A percentile compares a stretch with the other conserved stretches of the same genome.
Conservation (phyloP, 495 filamentous ascomycete species). For the Penicillium chermesinum region DNA sequence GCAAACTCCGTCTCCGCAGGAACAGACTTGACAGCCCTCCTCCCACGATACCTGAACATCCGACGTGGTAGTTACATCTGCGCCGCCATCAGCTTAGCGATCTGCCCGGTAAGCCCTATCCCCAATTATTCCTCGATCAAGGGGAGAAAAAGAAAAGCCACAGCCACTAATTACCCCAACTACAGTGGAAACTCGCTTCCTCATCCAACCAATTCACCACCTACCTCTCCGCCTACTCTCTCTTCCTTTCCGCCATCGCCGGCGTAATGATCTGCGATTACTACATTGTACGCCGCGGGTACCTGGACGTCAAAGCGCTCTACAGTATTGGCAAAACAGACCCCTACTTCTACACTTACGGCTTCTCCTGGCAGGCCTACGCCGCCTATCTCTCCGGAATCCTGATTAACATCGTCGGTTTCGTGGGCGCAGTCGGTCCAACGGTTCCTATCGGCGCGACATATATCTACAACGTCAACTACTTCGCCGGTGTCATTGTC, state of each 20-base stretch:
- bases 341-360: conserved; percentile 69
- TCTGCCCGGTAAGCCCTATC: conserved; percentile 60
- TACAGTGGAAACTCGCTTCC: conserved; percentile 68
- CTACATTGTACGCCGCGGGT: conserved; percentile 81
- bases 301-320: conserved; percentile 70
- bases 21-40: conserved; percentile 85
- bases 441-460: conserved; percentile 71
- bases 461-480: conserved; percentile 88
- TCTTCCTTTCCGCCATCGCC: conserved; percentile 89
- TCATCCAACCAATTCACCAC: conserved; percentile 86
- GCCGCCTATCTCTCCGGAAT: conserved; percentile 80
- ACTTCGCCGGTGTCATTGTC: conserved; percentile 78
- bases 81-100: conserved; percentile 73
- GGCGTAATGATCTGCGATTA: conserved; percentile 89
- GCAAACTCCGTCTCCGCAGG: conserved; percentile 88
- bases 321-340: conserved; percentile 64
- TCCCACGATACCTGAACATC: conserved; percentile 83
- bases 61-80: conserved; percentile 88
- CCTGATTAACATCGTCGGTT: conserved; percentile 88
- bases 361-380: conserved; percentile 81
- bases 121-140: neutral
- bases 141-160: neutral
- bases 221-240: conserved; percentile 90
- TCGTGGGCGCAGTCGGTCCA: conserved; percentile 73
- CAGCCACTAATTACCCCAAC: neutral